Evolutionary conservation across 1,284 basidiomycete genomes (phyloP).

Genomic region (Ustilago curta): DNA sequence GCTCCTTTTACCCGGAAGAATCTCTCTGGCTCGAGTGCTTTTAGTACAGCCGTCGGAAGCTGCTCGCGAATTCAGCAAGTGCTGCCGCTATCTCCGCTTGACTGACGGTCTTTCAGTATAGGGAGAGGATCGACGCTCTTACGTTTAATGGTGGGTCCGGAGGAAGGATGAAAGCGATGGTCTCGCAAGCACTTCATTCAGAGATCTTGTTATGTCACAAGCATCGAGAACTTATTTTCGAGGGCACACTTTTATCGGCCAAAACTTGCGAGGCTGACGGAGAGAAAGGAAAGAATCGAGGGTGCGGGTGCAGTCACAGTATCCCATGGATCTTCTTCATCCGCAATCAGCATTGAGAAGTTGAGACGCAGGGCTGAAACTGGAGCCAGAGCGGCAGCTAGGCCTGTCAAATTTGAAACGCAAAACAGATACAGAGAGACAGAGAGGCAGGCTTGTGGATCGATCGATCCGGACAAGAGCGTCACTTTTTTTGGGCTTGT

Average conservation of each 20-base stretch:
- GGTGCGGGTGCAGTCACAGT: background rate
- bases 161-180: background rate
- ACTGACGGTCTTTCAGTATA: background rate
- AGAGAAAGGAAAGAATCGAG: background rate
- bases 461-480: slow-evolving; percentile 13
- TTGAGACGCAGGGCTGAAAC: background rate
- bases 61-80: background rate
- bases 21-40: background rate
- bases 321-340: background rate
- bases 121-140: background rate
- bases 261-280: background rate
- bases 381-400: background rate
- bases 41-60: slow-evolving; percentile 1
- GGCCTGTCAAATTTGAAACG: background rate
- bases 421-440: background rate
- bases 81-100: background rate
- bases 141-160: too few species aligned
- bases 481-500: background rate
- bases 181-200: background rate
- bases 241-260: background rate
- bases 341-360: background rate
- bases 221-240: slow-evolving; percentile 2
- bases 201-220: background rate
- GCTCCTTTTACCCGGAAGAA: too few species aligned
- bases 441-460: slow-evolving; percentile 9